Evolutionary conservation across 371 early-diverging fungal species (phyloP), one percentile per base, ranked within the genome.

Genomic region (Dichotomocladium elegans): DNA sequence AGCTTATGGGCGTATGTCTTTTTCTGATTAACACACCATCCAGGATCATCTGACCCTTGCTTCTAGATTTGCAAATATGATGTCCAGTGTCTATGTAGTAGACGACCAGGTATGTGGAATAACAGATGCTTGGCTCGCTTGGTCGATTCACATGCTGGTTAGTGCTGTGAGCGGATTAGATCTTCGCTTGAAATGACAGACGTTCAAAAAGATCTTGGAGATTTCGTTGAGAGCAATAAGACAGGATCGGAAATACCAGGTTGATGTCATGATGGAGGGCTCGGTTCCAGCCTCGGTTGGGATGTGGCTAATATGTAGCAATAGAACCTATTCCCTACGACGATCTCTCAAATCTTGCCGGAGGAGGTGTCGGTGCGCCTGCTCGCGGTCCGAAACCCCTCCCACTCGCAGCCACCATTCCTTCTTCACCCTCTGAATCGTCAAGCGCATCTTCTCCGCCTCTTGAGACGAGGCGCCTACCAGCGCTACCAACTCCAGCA

Each of bases 61-160:
- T 50, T 35, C 0, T 37, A 33, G 64, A 15, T 64, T 61, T 30
- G 66, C 61, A 50, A 65, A 65, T 27, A 65, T 60, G 52, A 57
- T 60, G 55, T 54, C 55, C 4, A 61, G 58, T 33, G 61, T 61
- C 6, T 49, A 58, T 46, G 61, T 58, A 15, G 58, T 65, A 4
- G 58, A 65, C 30, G 66, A 65, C 17, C 66, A 65, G 61, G 61
- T 61, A 52, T 40, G 21, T n/a, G n/a, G n/a, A n/a, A n/a, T n/a
- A n/a, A n/a, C n/a, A 9, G 10, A 22, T 7, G 12, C 25, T 9
- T 9, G 9, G 14, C 26, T 9, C 8, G 10, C 10, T 46, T 12
- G 9, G 21, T n/a, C 24, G 7, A 43, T n/a, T 24, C 17, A 51
- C 10, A 40, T 19, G 14, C n/a, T 12, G 3, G 4, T 19, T 17